These are phyloP conservation scores for Cladosporium sp. DNA, from an alignment of 2,329 filamentous ascomycete species.

Conservation along the genomic window DNA sequence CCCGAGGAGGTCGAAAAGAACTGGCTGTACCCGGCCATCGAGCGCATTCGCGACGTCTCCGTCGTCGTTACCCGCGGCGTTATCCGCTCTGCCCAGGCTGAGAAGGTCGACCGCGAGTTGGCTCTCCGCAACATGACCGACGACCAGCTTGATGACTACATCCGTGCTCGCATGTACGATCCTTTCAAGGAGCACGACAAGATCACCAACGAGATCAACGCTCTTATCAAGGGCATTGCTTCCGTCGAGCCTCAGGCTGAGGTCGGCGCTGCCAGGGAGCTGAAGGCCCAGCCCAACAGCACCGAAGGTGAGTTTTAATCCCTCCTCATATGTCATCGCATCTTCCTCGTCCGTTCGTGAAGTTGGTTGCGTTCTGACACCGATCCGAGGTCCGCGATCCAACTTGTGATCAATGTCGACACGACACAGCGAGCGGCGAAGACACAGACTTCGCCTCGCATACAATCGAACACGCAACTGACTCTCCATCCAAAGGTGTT, in stretches of 20 bases:
- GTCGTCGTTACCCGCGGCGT: constrained; percentile 85
- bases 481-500: constrained; percentile 6
- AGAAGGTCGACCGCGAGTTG: constrained; percentile 59
- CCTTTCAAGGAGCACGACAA: constrained; percentile 49
- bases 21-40: constrained; percentile 87
- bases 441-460: constrained; percentile 11
- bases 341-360: neutral
- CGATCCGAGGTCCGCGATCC: constrained; percentile 13
- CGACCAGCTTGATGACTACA: constrained; percentile 69
- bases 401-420: neutral
- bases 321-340: neutral
- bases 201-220: constrained; percentile 40
- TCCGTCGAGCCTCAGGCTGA: constrained; percentile 4
- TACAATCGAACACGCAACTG: constrained; percentile 3
- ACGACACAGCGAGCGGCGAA: constrained; percentile 1
- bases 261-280: constrained; percentile 1
- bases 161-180: constrained; percentile 53
- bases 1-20: constrained; percentile 78
- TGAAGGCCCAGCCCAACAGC: constrained; percentile 15
- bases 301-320: constrained; percentile 7
- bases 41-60: constrained; percentile 87
- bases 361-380: constrained; percentile 6
- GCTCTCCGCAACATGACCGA: constrained; percentile 67
- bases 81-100: constrained; percentile 85
- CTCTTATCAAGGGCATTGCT: constrained; percentile 15